Evolutionary conservation across 192 early-diverging fungal genomes (phyloP), one percentile per base, ranked within the genome.

Genomic region (Entomortierella parvispora): DNA sequence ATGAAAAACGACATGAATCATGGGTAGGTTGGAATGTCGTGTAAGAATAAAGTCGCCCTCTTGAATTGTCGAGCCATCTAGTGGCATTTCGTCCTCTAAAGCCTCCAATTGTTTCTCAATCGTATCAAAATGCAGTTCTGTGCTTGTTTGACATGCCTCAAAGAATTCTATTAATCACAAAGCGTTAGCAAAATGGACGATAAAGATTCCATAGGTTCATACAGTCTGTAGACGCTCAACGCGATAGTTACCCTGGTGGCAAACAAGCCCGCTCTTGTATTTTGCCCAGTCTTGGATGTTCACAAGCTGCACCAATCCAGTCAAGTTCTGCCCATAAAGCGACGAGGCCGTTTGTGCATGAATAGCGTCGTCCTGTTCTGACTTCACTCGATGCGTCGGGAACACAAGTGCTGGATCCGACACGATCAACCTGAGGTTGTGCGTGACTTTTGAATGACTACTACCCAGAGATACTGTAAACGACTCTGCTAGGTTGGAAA

Each of bases 121-220:
- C 40, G 84, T 75, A 8, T 90, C 79, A 76, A 93, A 93, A 81
- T 94, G 93, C 49, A 93, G 89, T 58, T 94, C 93, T 0, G 92
- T 92, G 15, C 90, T 86, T 18, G 82, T 81, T 62, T 83, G 79
- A 63, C 90, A 92, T 29, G 85, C 72, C 50, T 83, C 51, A 78
- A 93, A 91, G 31, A 94, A 83, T 29, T 76, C 85, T 84, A 65
- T 8, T n/a, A n/a, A n/a, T n/a, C n/a, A n/a, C n/a, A n/a, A n/a
- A n/a, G n/a, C n/a, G n/a, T n/a, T n/a, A n/a, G n/a, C n/a, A n/a
- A n/a, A n/a, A n/a, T n/a, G n/a, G n/a, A n/a, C n/a, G n/a, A n/a
- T n/a, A 23, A 33, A 47, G 14, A 32, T 5, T 40, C 4, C 18
- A n/a, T 56, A n/a, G 14, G 4, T 40, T 2, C 28, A 18, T 33